A percentile compares a stretch with the other conserved stretches of the same genome.
Evolutionary conservation across 768 basidiomycete species (phyloP).

Genomic region (Hysterangium stoloniferum): DNA sequence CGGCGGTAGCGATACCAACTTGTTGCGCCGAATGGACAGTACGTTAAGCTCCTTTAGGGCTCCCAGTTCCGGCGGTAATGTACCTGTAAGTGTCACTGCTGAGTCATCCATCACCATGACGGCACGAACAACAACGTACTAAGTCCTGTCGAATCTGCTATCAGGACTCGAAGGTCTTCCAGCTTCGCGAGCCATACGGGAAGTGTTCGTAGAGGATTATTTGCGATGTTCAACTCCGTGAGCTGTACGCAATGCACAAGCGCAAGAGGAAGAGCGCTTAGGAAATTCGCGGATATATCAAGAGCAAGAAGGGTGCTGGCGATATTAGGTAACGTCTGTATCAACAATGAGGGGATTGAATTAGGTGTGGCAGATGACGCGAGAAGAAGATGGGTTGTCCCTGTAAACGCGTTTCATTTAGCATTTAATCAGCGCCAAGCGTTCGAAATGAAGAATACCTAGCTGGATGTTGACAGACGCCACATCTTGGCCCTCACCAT

Average conservation of each 20-base stretch:
- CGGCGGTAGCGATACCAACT: conserved; percentile 80
- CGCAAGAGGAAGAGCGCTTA: conserved; percentile 74
- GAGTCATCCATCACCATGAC: neutral
- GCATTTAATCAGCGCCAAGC: conserved; percentile 3
- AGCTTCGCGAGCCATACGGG: conserved; percentile 81
- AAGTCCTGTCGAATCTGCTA: conserved; percentile 88
- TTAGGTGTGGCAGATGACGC: conserved; percentile 74
- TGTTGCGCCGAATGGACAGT: conserved; percentile 82
- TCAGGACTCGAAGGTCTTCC: conserved; percentile 65
- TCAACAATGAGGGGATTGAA: conserved; percentile 69
- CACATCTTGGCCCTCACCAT: conserved; percentile 55
- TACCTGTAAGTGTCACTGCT: conserved; percentile 20
- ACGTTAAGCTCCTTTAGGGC: conserved; percentile 79
- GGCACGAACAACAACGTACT: conserved; percentile 13
- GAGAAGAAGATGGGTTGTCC: conserved; percentile 89
- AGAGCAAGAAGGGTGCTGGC: conserved; percentile 76
- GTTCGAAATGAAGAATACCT: conserved; percentile 36
- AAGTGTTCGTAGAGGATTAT: conserved; percentile 86
- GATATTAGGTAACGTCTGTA: conserved; percentile 62
- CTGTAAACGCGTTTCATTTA: conserved; percentile 32
- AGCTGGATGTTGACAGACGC: conserved; percentile 56
- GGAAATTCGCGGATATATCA: conserved; percentile 86
- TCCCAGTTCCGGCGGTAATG: conserved; percentile 66
- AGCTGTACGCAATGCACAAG: conserved; percentile 74
- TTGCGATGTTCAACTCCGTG: conserved; percentile 90